Base-by-base conservation (phyloP, 1,284 basidiomycete genomes). In the Microbotryum lychnidis-dioicae region DNA sequence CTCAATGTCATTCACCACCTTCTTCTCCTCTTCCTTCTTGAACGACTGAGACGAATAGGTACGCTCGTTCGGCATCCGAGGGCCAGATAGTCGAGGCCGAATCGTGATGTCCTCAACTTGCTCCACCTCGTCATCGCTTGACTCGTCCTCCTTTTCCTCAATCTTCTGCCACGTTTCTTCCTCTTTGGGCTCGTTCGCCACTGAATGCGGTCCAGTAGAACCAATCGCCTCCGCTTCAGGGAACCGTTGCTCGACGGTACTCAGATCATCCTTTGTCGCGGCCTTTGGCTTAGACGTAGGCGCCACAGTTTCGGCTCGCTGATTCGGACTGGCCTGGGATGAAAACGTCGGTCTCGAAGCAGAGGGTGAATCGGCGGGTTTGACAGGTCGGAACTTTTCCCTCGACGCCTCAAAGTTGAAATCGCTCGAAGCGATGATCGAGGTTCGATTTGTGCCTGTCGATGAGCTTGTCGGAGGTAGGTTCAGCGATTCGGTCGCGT, bases 61-160 rank as follows among this genome's bases (percentile, higher is more conserved):
- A 9, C 45, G 44, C 2, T 8, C 23, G 20, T 44, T 10, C 51
- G 25, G 12, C 53, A 3, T n/a, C 2, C 31, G 37, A 23, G 21
- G 45, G 2, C 33, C 9, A 7, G 37, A 16, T 14, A 18, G 21
- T n/a, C 9, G 49, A 46, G 16, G 18, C 33, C n/a, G 14, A 45
- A 23, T 21, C 27, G 20, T n/a, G 60, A 45, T 27, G 16, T 25
- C 42, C 14, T 45, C 50, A 6, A 48, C 54, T 5, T 53, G 61
- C 23, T 63, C 49, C 1, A 56, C 53, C 45, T 70, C 67, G 4
- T 70, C 69, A 20, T 67, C 66, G 54, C 66, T 67, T 57, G 66
- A 67, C 20, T 65, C 66, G 16, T 52, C 65, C 51, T 66, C 58
- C 60, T 60, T 60, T 50, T 66, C 67, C 23, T 65, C 60, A 9